These are phyloP conservation scores for Dacryopinax primogenitus DNA, from an alignment of 768 basidiomycete genomes.

Conservation along the genomic window DNA sequence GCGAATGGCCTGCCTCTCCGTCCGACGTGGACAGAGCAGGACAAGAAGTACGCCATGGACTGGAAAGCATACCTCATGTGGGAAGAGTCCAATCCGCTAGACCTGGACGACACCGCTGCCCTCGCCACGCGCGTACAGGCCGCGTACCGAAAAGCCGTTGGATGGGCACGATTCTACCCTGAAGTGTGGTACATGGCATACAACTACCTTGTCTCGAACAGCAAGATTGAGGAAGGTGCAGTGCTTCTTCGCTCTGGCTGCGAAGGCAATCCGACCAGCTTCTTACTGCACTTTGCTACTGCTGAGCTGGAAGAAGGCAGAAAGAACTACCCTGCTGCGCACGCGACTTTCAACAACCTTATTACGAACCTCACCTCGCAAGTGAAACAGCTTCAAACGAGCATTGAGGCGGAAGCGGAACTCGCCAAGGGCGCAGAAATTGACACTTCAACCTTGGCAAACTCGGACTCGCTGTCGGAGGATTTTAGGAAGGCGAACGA, in stretches of 20 bases:
- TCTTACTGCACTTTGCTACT: slow-evolving; percentile 80
- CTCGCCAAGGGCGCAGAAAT: slow-evolving; percentile 26
- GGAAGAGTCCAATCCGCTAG: slow-evolving; percentile 90
- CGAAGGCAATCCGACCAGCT: slow-evolving; percentile 79
- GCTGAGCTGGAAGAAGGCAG: slow-evolving; percentile 57
- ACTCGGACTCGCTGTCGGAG: slow-evolving; percentile 28
- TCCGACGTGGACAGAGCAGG: slow-evolving; percentile 59
- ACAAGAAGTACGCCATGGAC: slow-evolving; percentile 60
- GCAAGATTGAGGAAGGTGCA: slow-evolving; percentile 69
- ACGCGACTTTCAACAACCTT: slow-evolving; percentile 59
- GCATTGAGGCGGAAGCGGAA: slow-evolving; percentile 30
- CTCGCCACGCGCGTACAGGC: slow-evolving; percentile 61
- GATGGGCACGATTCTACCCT: slow-evolving; percentile 84
- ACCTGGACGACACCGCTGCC: slow-evolving; percentile 64
- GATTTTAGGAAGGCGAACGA: slow-evolving; percentile 27
- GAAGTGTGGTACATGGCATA: slow-evolving; percentile 97
- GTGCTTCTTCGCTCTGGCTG: slow-evolving; percentile 72
- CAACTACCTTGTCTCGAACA: slow-evolving; percentile 60
- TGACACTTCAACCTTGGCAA: slow-evolving; percentile 17
- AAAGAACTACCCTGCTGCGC: slow-evolving; percentile 55
- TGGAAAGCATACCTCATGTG: slow-evolving; percentile 92
- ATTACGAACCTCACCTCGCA: slow-evolving; percentile 49
- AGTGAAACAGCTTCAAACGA: slow-evolving; percentile 40
- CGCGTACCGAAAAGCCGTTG: slow-evolving; percentile 78
- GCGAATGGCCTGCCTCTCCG: slow-evolving; percentile 50